phyloP scores from a whole-genome alignment of 352 stramenopile genomes.

The Phytophthora boehmeriae region DNA sequence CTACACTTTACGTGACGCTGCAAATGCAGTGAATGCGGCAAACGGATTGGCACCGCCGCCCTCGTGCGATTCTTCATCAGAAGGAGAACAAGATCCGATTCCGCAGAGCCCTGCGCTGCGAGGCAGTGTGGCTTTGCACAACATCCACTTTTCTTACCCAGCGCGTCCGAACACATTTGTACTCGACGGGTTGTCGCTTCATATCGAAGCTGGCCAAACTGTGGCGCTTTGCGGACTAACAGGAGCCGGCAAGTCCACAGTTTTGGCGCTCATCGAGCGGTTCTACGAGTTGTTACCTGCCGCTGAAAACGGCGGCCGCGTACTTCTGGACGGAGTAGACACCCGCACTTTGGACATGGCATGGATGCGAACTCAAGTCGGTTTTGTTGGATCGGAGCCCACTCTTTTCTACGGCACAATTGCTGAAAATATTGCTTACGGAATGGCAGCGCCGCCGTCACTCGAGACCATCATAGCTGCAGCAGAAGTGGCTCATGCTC shows the following conservation, averaged over 20 bases:
- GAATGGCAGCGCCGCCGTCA: constrained; percentile 44
- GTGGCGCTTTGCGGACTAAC: constrained; percentile 38
- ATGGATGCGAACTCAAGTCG: constrained; percentile 64
- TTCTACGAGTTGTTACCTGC: constrained; percentile 66
- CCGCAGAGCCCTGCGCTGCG: constrained; percentile 26
- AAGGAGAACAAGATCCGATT: constrained; percentile 11
- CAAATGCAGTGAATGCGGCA: constrained; percentile 6
- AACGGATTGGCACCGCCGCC: constrained; percentile 15
- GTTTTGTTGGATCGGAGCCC: constrained; percentile 56
- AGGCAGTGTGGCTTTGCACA: constrained; percentile 43
- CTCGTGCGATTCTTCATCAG: constrained; percentile 18
- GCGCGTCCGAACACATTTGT: constrained; percentile 24
- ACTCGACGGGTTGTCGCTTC: constrained; percentile 25
- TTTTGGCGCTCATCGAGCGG: constrained; percentile 61
- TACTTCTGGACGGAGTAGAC: constrained; percentile 83
- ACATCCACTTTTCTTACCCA: constrained; percentile 54
- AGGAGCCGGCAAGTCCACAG: constrained; percentile 55
- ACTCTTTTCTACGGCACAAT: constrained; percentile 71
- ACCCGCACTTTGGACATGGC: constrained; percentile 71
- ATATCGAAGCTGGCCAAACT: constrained; percentile 36
- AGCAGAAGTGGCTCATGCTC: constrained; percentile 92
- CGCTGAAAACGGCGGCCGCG: constrained; percentile 28
- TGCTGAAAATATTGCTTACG: constrained; percentile 70
- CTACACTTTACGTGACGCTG: constrained; percentile 33
- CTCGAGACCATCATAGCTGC: constrained; percentile 84